Conservation (phyloP, 345 rosid species). For the Salix purpurea region DNA sequence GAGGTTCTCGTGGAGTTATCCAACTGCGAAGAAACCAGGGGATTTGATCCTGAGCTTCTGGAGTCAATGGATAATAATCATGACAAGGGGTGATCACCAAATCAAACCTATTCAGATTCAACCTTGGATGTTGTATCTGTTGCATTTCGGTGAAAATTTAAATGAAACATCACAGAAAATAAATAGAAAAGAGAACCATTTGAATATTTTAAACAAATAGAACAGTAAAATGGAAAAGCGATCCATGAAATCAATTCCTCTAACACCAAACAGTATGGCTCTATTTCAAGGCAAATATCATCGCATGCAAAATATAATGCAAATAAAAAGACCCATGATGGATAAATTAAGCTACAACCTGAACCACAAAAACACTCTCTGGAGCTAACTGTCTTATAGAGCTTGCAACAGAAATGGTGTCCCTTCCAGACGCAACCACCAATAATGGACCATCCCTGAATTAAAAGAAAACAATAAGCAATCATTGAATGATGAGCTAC, state of each 20-base stretch:
- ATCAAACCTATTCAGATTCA: slow-evolving; percentile 23
- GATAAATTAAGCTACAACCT: slow-evolving; percentile 9
- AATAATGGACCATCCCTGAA: slow-evolving; percentile 30
- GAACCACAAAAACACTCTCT: slow-evolving; percentile 25
- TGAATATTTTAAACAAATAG: background rate
- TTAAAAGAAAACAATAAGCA: background rate
- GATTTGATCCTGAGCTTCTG: slow-evolving; percentile 23
- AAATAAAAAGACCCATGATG: too few relatives aligned
- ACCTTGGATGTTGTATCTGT: slow-evolving; percentile 34
- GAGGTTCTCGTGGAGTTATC: slow-evolving; percentile 30
- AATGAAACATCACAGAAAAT: background rate
- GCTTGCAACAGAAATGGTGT: slow-evolving; percentile 26
- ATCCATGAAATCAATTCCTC: background rate
- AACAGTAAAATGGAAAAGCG: background rate
- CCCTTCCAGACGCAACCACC: slow-evolving; percentile 30
- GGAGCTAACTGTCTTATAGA: slow-evolving; percentile 25
- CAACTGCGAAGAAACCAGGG: slow-evolving; percentile 26
- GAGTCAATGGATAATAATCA: slow-evolving; percentile 32
- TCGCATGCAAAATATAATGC: too few relatives aligned
- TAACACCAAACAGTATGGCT: background rate
- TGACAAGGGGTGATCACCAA: slow-evolving; percentile 28
- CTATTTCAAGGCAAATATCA: too few relatives aligned
- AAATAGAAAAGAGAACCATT: background rate
- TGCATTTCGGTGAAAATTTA: background rate
- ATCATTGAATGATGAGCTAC: too few relatives aligned